These are phyloP conservation scores for Hypomontagnella submonticulosa DNA, from an alignment of 495 filamentous ascomycete species.

Conservation along the genomic window DNA sequence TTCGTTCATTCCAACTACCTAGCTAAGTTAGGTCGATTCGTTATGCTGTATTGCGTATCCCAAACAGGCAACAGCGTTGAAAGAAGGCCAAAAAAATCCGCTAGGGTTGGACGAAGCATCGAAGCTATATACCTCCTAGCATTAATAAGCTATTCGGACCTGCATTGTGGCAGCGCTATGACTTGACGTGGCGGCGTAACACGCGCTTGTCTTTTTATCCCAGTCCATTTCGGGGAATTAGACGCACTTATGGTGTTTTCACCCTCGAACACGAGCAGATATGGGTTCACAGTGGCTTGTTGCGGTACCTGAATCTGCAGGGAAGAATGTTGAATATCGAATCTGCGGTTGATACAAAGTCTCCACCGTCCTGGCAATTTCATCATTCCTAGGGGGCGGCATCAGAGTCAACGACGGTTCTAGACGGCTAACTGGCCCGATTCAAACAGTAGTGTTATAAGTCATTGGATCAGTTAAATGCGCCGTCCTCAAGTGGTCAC, in stretches of 20 bases:
- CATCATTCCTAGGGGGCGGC: constrained; percentile 21
- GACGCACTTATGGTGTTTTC: constrained; percentile 20
- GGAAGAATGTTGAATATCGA: constrained; percentile 21
- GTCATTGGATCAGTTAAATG: constrained; percentile 32
- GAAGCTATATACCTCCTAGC: constrained; percentile 12
- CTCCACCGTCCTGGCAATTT: constrained; percentile 3
- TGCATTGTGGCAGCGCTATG: constrained; percentile 42
- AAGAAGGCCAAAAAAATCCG: constrained; percentile 9
- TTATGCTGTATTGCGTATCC: constrained; percentile 7
- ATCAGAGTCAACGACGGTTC: constrained; percentile 32
- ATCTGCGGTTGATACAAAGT: constrained; percentile 12
- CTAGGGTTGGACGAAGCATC: constrained; percentile 12
- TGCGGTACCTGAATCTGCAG: constrained; percentile 3
- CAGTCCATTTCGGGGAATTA: constrained; percentile 6
- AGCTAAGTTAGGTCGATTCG: constrained; percentile 9
- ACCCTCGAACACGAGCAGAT: constrained; percentile 24
- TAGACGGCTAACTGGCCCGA: constrained; percentile 15
- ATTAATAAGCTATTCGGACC: constrained; percentile 39
- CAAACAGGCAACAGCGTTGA: constrained; percentile 26
- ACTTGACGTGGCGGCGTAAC: constrained; percentile 45
- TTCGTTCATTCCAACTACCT: constrained; percentile 10
- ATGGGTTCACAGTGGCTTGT: constrained; percentile 18
- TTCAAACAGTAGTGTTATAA: constrained; percentile 27
- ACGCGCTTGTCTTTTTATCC: constrained; percentile 28
- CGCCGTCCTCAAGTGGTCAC: constrained; percentile 20